Base-by-base conservation (phyloP, 2,329 filamentous ascomycete genomes). In the Aspergillus persii region DNA sequence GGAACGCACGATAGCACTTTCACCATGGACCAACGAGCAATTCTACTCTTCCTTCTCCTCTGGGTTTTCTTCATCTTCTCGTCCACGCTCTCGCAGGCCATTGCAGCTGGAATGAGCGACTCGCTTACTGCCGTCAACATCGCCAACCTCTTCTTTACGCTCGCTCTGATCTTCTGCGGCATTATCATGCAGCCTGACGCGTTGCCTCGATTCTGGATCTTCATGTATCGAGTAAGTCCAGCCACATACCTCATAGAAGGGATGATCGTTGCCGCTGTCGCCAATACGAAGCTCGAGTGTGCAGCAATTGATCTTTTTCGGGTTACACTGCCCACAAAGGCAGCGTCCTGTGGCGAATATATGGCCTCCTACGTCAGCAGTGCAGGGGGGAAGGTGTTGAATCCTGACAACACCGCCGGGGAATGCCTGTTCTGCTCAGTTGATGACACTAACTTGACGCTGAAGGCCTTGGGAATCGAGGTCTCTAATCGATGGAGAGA, bases 131-230 rank as follows among this genome's bases (percentile, higher is more conserved):
- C 87, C 4, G 84, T 83, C 5, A 85, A 83, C 50, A 72, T 91
- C 18, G 86, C 85, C 56, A 86, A 84, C 7, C 71, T 89, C 27
- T 69, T 88, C 15, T 82, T 85, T 61, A 79, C 84, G 29, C 80
- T 89, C 71, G 83, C 79, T 62, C 76, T 86, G 44, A 79, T 85
- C 57, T 89, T 89, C 77, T 85, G 83, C 66, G 76, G 75, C 70
- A 73, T 77, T 58, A 71, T 77, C 61, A 85, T 87, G 56, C 74
- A 81, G 0, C 84, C 86, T 0, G 59, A 68, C 2, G 76, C 81
- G 2, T 80, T 92, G 2, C 89, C 89, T 0, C 80, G 84, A 0
- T 92, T 92, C 79, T 92, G 89, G 89, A 85, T 86, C 64, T 92
- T 91, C 77, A 91, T 91, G 88, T 90, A 91, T 74, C 82, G 85